phyloP scores from a whole-genome alignment of 1,139 yeast species.

The Suhomyces kunorum region DNA sequence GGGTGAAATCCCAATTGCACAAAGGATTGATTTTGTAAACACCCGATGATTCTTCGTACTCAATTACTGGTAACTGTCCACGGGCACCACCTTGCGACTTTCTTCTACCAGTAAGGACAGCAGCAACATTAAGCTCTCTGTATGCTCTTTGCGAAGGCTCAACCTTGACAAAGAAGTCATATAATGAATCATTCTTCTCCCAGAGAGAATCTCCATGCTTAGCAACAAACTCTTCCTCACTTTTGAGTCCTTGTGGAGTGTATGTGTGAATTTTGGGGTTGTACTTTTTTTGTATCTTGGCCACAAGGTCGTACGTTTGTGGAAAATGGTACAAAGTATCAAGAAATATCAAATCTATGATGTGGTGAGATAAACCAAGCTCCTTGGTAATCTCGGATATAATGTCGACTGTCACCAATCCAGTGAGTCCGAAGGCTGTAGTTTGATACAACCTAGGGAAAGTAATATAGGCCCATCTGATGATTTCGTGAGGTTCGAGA shows the following conservation, averaged over 20 bases:
- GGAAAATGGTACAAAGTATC: slow-evolving; percentile 94
- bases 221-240: slow-evolving; percentile 64
- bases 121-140: slow-evolving; percentile 64
- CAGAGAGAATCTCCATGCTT: slow-evolving; percentile 77
- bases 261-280: slow-evolving; percentile 57
- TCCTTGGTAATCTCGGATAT: slow-evolving; percentile 52
- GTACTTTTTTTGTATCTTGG: slow-evolving; percentile 58
- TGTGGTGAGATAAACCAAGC: slow-evolving; percentile 29
- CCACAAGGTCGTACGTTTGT: slow-evolving; percentile 80
- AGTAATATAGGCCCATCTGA: slow-evolving; percentile 79
- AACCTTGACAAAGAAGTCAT: slow-evolving; percentile 87
- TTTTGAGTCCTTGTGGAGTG: slow-evolving; percentile 58
- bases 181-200: slow-evolving; percentile 78
- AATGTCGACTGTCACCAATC: slow-evolving; percentile 85
- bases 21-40: slow-evolving; percentile 87
- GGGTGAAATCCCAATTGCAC: slow-evolving; percentile 76
- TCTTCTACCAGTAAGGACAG: slow-evolving; percentile 91
- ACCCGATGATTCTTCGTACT: slow-evolving; percentile 67
- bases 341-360: slow-evolving; percentile 77
- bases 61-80: slow-evolving; percentile 70
- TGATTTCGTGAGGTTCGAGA: slow-evolving; percentile 67
- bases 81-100: slow-evolving; percentile 89
- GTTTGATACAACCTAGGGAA: slow-evolving; percentile 86
- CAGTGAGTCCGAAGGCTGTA: slow-evolving; percentile 94
- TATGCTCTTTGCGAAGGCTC: slow-evolving; percentile 92